Conservation (phyloP, 116 monocot species). For the Cymodocea nodosa region DNA sequence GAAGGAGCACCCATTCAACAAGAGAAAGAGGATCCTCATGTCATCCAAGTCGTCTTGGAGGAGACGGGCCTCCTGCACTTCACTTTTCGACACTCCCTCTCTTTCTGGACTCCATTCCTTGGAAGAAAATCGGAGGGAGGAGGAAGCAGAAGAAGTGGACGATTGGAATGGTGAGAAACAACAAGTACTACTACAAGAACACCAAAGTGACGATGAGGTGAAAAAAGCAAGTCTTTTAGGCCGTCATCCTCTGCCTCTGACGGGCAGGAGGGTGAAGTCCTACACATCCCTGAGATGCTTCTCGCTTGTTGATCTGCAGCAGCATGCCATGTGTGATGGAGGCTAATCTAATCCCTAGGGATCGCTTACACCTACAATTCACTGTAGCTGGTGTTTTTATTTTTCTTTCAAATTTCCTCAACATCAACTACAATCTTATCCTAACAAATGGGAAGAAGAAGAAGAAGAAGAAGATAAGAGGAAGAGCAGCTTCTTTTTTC, state of each 20-base stretch:
- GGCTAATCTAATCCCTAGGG: no score
- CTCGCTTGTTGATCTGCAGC: no score
- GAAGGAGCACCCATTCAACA: constrained; percentile 57
- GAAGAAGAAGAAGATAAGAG: no score
- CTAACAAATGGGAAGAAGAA: no score
- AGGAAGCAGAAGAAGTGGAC: constrained; percentile 6
- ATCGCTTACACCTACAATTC: no score
- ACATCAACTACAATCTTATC: no score
- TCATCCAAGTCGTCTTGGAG: constrained; percentile 14
- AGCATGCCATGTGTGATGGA: no score
- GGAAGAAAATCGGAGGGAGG: constrained; percentile 3
- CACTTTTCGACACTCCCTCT: constrained; percentile 9
- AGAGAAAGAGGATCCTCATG: constrained; percentile 30
- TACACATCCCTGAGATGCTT: constrained; percentile 2
- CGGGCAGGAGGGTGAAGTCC: background rate
- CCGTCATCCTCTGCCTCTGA: background rate
- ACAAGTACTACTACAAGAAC: no score
- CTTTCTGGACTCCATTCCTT: constrained; percentile 4
- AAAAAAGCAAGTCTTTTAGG: background rate
- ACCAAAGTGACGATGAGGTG: background rate
- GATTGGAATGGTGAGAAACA: background rate
- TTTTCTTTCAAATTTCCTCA: no score
- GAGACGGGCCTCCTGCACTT: constrained; percentile 28
- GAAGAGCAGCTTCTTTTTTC: no score
- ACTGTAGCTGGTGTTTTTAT: no score